Evolutionary conservation across 352 stramenopile species (phyloP).

Genomic region (Phytopythium cucurbitacearum): DNA sequence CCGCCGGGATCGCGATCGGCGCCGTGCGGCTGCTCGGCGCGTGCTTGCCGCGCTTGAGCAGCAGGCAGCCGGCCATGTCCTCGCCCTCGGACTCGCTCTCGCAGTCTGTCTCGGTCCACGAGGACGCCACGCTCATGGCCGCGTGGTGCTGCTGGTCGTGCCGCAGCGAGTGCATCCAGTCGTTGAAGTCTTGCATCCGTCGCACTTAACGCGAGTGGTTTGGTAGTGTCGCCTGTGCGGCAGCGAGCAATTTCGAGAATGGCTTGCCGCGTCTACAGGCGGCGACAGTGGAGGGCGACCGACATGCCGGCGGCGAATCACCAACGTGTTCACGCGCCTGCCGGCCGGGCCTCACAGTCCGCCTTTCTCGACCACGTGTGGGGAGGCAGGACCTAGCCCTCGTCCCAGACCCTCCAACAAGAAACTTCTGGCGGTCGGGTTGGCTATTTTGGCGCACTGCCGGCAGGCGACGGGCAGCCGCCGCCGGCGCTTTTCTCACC

Average conservation of each 20-base stretch:
- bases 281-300: slow-evolving; percentile 1
- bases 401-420: not conserved
- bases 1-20: slow-evolving; percentile 51
- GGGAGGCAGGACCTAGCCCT: not conserved
- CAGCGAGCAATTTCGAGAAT: slow-evolving; percentile 23
- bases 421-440: slow-evolving; percentile 4
- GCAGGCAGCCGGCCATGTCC: slow-evolving; percentile 14
- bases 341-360: not conserved
- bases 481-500: not conserved
- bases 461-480: not conserved
- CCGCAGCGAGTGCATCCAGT: slow-evolving; percentile 43
- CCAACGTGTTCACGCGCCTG: slow-evolving; percentile 1
- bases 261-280: slow-evolving; percentile 1
- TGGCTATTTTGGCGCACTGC: slow-evolving; percentile 1
- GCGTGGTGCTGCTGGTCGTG: slow-evolving; percentile 17
- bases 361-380: slow-evolving; percentile 3
- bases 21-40: slow-evolving; percentile 31
- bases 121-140: slow-evolving; percentile 36
- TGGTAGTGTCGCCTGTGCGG: slow-evolving; percentile 13
- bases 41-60: slow-evolving; percentile 20
- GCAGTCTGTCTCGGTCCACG: slow-evolving; percentile 48
- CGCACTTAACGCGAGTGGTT: not conserved
- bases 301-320: slow-evolving; percentile 6
- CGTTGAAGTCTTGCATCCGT: slow-evolving; percentile 38
- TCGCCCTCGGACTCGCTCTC: slow-evolving; percentile 33